Evolutionary conservation across 139 green algal species (phyloP).

Genomic region (Marvania coccoides): DNA sequence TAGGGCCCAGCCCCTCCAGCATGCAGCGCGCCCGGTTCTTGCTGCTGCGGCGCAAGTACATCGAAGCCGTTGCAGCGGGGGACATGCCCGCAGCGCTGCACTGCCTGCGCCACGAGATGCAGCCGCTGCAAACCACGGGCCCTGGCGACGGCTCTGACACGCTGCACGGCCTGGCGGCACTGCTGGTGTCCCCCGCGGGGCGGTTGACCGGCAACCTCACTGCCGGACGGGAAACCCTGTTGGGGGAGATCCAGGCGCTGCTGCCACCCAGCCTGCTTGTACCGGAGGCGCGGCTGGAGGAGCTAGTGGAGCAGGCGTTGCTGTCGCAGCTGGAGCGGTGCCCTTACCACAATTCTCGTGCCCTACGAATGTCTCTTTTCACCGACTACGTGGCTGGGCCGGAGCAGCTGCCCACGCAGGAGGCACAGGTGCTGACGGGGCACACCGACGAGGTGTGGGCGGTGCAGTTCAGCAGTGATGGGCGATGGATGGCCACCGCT

Average conservation of each 20-base stretch:
- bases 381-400: constrained; percentile 60
- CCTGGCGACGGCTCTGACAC: background rate
- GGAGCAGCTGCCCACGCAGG: constrained; percentile 59
- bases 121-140: constrained; percentile 21
- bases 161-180: constrained; percentile 32
- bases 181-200: background rate
- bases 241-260: constrained; percentile 24
- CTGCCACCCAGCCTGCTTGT: constrained; percentile 48
- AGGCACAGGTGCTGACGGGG: constrained; percentile 27
- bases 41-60: constrained; percentile 52
- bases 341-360: constrained; percentile 56
- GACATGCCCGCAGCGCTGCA: constrained; percentile 20
- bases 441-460: constrained; percentile 47
- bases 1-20: constrained; percentile 10
- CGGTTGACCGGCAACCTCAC: background rate
- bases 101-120: constrained; percentile 32
- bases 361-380: constrained; percentile 48
- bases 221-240: constrained; percentile 14
- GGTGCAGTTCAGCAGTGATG: constrained; percentile 8
- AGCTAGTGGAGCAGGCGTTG: constrained; percentile 59
- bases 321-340: constrained; percentile 33
- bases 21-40: constrained; percentile 37
- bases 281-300: constrained; percentile 59
- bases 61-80: constrained; percentile 30
- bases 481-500: constrained; percentile 58